Percentiles rank a stretch among this genome's conserved stretches.
These are phyloP conservation scores for Paragyromitra xinjiangensis DNA, from an alignment of 495 filamentous ascomycete species.

Conservation along the genomic window DNA sequence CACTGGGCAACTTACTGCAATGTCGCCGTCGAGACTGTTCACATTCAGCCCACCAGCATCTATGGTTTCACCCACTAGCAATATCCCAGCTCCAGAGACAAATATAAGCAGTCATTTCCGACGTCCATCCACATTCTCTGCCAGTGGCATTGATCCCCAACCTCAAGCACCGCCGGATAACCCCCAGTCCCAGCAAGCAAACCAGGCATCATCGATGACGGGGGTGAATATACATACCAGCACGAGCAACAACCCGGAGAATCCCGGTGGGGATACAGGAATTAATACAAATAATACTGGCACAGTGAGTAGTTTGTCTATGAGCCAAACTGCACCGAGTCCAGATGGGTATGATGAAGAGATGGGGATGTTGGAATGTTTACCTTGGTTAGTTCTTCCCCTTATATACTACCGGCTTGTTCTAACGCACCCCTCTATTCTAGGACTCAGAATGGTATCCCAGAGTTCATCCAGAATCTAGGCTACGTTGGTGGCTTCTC, in stretches of 20 bases:
- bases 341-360: slow-evolving; percentile 48
- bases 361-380: slow-evolving; percentile 45
- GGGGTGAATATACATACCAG: not conserved
- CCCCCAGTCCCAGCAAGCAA: not conserved
- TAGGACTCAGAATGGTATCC: slow-evolving; percentile 45
- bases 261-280: not conserved
- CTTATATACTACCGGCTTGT: not conserved
- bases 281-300: not conserved
- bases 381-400: slow-evolving; percentile 43
- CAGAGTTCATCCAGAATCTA: slow-evolving; percentile 45
- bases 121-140: not conserved
- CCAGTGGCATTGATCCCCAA: not conserved
- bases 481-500: slow-evolving; percentile 43
- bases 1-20: not conserved
- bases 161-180: not conserved
- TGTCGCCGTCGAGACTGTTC: slow-evolving; percentile 11
- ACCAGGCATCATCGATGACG: not conserved
- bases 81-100: not conserved
- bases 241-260: not conserved
- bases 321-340: slow-evolving; percentile 30
- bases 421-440: not conserved
- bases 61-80: not conserved
- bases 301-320: slow-evolving; percentile 3
- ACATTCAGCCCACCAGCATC: slow-evolving; percentile 6
- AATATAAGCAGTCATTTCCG: slow-evolving; percentile 1